Evolutionary conservation across 805 yeast species (phyloP), one percentile per base, ranked within the genome.

Genomic region (Maudiozyma bulderi): DNA sequence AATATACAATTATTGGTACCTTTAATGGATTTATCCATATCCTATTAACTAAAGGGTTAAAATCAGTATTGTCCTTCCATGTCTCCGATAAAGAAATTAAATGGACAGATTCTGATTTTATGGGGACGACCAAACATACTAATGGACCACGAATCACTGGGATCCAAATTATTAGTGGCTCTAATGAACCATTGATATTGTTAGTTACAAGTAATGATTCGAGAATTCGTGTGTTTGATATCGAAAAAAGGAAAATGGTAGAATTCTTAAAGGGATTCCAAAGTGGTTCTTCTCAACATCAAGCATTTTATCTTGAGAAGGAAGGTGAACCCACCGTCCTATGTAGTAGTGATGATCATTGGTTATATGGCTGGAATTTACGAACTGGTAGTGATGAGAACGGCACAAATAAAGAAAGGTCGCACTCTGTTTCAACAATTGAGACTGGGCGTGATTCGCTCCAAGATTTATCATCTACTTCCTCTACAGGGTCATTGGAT

Each of bases 311-410:
- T 29, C 40, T 52, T 1, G 42, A 44, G 8, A 15, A 47, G 37
- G 43, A 47, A 10, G 49, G 54, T 15, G 50, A 54, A 26, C 54
- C 58, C 2, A 78, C 77, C 58, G 74, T 89, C 6, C 74, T 89
- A 8, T 73, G 85, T 7, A 95, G 95, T 0, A 84, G 95, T 10
- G 96, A 90, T 61, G 93, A 90, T 66, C 87, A 86, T 56, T 81
- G 89, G 81, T 78, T 86, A 11, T 90, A 89, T 59, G 68, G 86
- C 10, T 91, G 98, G 98, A 74, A 76, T 48, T 64, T 75, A 26
- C 67, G 64, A 41, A 60, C 60, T 5, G 61, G 50, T 15, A 56
- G 57, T 26, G 46, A 47, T 26, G 42, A 47, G 50, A 52, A 31
- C 42, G 38, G 6, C 31, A 8, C 49, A 10, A 15, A 28, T 32